phyloP scores from a whole-genome alignment of 352 stramenopile genomes.

The Phytophthora melonis region DNA sequence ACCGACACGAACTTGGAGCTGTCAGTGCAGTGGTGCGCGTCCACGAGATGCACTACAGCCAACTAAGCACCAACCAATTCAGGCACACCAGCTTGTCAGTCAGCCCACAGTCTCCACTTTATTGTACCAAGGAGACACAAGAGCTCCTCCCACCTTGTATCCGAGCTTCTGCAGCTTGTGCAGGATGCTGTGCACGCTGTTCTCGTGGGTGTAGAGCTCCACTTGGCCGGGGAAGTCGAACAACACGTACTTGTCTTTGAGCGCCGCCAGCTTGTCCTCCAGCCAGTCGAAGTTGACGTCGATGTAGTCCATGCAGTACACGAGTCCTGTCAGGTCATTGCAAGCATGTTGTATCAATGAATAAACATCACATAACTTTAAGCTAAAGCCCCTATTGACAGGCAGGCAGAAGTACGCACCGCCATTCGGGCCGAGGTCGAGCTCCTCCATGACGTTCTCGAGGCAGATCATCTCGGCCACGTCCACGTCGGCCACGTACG shows the following conservation, averaged over 20 bases:
- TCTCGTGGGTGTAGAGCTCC: slow-evolving; percentile 99
- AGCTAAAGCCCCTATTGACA: too few relatives aligned
- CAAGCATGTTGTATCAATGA: slow-evolving; percentile 1
- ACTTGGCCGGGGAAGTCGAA: slow-evolving; percentile 99
- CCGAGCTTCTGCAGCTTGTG: slow-evolving; percentile 94
- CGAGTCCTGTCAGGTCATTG: slow-evolving; percentile 64
- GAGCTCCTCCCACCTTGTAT: slow-evolving; percentile 64
- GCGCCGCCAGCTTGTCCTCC: slow-evolving; percentile 89
- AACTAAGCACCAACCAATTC: slow-evolving; percentile 49
- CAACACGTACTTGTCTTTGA: slow-evolving; percentile 96
- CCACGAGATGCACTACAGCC: slow-evolving; percentile 95
- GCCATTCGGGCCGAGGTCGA: slow-evolving; percentile 97
- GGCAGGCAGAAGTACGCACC: slow-evolving; percentile 30
- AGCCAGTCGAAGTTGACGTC: slow-evolving; percentile 99
- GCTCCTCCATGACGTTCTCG: slow-evolving; percentile 94
- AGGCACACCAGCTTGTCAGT: background rate
- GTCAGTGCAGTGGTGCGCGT: slow-evolving; percentile 94
- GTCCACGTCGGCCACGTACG: slow-evolving; percentile 89
- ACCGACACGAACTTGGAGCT: slow-evolving; percentile 98
- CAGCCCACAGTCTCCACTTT: background rate
- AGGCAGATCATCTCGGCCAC: slow-evolving; percentile 97
- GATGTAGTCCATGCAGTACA: slow-evolving; percentile 99
- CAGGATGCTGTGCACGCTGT: slow-evolving; percentile 96
- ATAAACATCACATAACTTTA: too few relatives aligned
- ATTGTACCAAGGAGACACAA: slow-evolving; percentile 10